A percentile compares a stretch with the other conserved stretches of the same genome.
Conservation (phyloP, 2,329 filamentous ascomycete species). For the Apiospora koreana region DNA sequence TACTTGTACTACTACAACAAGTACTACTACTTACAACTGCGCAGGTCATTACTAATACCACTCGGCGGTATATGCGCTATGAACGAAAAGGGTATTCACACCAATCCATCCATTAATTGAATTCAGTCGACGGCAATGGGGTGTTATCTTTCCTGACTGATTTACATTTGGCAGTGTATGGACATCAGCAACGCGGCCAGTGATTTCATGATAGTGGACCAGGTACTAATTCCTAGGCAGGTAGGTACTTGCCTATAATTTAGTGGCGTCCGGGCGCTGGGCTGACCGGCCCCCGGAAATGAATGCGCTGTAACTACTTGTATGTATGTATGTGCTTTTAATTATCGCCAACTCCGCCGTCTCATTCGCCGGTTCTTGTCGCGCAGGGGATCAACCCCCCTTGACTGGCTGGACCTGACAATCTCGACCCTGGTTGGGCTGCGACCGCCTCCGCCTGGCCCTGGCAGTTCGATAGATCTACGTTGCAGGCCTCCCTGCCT, state of each 20-base stretch:
- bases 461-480: neutral
- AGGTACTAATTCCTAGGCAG: neutral
- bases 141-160: no score
- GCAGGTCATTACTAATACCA: no score
- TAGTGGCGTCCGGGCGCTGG: neutral
- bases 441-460: neutral
- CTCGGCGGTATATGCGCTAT: no score
- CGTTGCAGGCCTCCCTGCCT: neutral
- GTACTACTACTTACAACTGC: no score
- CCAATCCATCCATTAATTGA: no score
- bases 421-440: neutral
- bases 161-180: no score
- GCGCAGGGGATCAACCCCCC: neutral
- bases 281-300: neutral
- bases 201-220: neutral
- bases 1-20: no score
- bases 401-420: neutral
- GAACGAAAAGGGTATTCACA: no score
- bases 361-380: neutral
- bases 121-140: no score
- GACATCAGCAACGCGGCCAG: no score
- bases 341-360: neutral
- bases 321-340: neutral
- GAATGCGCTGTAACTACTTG: constrained; percentile 3
- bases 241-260: no score